Base-by-base conservation (phyloP, 2,329 filamentous ascomycete genomes). In the Rhynchosporium secalis region DNA sequence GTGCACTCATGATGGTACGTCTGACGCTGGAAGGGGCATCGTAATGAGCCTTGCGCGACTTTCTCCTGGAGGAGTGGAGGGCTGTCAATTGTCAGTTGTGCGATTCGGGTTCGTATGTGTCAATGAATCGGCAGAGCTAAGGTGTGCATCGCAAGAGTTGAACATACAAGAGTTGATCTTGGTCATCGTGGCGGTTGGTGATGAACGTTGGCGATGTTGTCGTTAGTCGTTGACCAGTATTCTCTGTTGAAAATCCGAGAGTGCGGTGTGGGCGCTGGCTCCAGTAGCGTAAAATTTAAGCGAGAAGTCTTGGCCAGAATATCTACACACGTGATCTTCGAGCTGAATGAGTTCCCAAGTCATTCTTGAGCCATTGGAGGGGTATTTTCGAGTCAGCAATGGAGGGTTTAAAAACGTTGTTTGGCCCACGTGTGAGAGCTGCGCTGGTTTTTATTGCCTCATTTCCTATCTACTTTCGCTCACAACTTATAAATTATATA, bases 21-120 rank as follows among this genome's bases (percentile, higher is more conserved):
- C 95, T 93, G 78, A 91, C 86, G 84, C 90, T 92, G 79, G 93
- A 97, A 74, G 93, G 92, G 73, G 95, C 95, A 79, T 86, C 84
- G 88, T 96, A 99, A 87, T 99, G 94, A 79, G 92, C 91, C 86
- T 96, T 96, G 82, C 95, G 92, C 83, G 92, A 95, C 92, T 99
- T 99, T 84, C 94, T 90, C 83, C 94, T 88, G 78, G 92, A 96
- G 81, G 91, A 91, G 80, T 84, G 79, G 76, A 92, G 77, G 75
- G 78, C 86, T 89, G 70, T 26, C 13, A 38, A 51, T 29, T 15
- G 41, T 63, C 54, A 63, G 62, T 61, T 46, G n/a, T 54, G 15
- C 33, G 38, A 20, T 20, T 48, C 31, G 6, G 28, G 43, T 60
- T 51, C 48, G 28, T 7, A 9, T 4, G 29, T 48, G 26, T 56